Evolutionary conservation across 305 asterid genomes (phyloP), one percentile per base, ranked within the genome.

Genomic region (Fraxinus velutina): DNA sequence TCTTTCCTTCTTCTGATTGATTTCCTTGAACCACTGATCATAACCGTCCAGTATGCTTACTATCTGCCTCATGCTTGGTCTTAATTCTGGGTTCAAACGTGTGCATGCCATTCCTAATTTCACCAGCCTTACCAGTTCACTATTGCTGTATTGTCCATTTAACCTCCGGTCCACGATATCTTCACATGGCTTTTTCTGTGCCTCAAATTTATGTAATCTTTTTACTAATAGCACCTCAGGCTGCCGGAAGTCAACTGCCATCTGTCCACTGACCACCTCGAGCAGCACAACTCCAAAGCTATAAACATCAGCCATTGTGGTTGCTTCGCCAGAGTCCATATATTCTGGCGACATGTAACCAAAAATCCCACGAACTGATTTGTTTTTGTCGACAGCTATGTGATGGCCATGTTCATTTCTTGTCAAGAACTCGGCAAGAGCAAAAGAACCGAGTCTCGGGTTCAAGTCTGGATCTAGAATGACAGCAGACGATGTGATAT

Each of bases 261-360:
- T 90, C 64, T 86, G 90, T 19, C 99, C 99, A 5, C 89, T 89
- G 2, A 94, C 87, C 60, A 93, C 90, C 90, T 96, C 99, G 6
- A 96, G 95, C 55, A 96, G 73, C 68, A 96, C 98, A 4, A 96
- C 90, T 3, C 99, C 99, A 17, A 92, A 96, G 90, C 98, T 94
- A 52, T 93, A 96, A 12, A 96, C 93, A 79, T 96, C 99, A 1
- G 98, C 95, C 97, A 86, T 90, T 5, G 98, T 86, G 4, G 94
- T 89, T 36, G 98, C 98, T 24, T 92, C 97, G 0, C 98, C 98
- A 0, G 92, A 87, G n/a, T 93, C 92, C 71, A 92, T 83, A 13
- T 96, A 93, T 60, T 96, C 98, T 0, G 99, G 98, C 10, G 99
- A 88, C 90, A 96, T 89, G 79, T 94, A 93, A 0, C 99, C 98